Evolutionary conservation across 2,329 filamentous ascomycete species (phyloP).

Genomic region (Thielaviopsis punctulata): DNA sequence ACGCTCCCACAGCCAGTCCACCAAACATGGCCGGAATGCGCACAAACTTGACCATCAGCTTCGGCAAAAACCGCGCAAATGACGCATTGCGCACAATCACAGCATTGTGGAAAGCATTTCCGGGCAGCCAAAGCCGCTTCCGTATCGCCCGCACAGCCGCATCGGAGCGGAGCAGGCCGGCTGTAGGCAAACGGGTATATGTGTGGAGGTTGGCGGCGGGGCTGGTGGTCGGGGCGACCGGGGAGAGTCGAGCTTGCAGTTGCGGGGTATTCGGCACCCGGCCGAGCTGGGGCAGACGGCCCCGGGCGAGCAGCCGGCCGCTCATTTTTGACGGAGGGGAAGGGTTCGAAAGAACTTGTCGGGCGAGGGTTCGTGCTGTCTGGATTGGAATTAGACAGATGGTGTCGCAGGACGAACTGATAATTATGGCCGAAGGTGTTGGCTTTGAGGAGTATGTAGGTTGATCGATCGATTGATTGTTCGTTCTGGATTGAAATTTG

Average conservation of each 20-base stretch:
- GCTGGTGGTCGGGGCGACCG: not conserved
- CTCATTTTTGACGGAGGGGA: conserved; percentile 5
- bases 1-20: conserved; percentile 66
- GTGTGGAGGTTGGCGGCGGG: conserved; percentile 4
- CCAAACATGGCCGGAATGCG: conserved; percentile 84
- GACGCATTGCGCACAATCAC: conserved; percentile 46
- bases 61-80: conserved; percentile 55
- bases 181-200: conserved; percentile 44
- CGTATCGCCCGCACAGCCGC: conserved; percentile 41
- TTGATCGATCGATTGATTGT: not conserved
- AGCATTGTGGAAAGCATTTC: conserved; percentile 71
- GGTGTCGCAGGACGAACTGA: not conserved
- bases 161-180: conserved; percentile 52
- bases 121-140: conserved; percentile 57
- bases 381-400: not conserved
- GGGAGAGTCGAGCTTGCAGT: not conserved
- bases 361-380: not conserved
- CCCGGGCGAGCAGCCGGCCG: conserved; percentile 12
- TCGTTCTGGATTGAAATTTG: not conserved
- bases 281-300: conserved; percentile 7
- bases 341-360: not conserved
- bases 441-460: not conserved
- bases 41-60: conserved; percentile 75
- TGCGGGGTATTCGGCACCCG: conserved; percentile 8
- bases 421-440: not conserved